Evolutionary conservation across 148 eudicot genomes (phyloP).

Genomic region (Pharnaceum exiguum): DNA sequence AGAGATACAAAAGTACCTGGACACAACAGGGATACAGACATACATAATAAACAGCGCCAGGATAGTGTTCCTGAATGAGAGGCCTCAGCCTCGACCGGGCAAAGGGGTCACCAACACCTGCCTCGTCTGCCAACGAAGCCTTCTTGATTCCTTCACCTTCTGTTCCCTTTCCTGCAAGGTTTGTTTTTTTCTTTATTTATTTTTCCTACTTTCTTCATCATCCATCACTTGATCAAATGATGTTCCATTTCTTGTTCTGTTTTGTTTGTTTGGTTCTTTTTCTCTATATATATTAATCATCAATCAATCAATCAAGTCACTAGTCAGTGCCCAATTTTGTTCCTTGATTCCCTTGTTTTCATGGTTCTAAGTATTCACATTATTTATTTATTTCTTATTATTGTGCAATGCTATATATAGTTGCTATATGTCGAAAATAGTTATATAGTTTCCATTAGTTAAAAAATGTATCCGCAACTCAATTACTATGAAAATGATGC

Average conservation of each 20-base stretch:
- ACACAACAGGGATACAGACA: slow-evolving; percentile 41
- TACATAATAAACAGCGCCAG: slow-evolving; percentile 51
- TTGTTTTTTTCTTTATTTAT: not conserved
- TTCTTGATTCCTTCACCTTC: slow-evolving; percentile 47
- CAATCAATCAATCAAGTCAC: too few relatives aligned
- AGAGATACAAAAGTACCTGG: slow-evolving; percentile 42
- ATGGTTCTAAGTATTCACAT: too few relatives aligned
- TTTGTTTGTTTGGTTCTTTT: slow-evolving; percentile 27
- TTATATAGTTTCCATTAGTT: too few relatives aligned
- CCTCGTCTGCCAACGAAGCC: slow-evolving; percentile 47
- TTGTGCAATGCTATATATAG: too few relatives aligned
- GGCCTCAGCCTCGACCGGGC: slow-evolving; percentile 53
- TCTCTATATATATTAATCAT: not conserved
- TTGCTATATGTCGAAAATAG: too few relatives aligned
- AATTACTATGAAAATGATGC: too few relatives aligned
- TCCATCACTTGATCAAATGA: not conserved
- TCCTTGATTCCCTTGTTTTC: too few relatives aligned
- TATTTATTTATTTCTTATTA: too few relatives aligned
- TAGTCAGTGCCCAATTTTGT: too few relatives aligned
- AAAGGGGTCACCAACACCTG: slow-evolving; percentile 57
- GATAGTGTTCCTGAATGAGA: slow-evolving; percentile 50
- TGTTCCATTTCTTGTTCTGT: slow-evolving; percentile 48
- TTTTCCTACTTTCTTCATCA: not conserved
- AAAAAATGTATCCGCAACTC: too few relatives aligned
- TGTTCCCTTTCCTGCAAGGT: slow-evolving; percentile 62